Percentiles rank a stretch among this genome's conserved stretches.
Evolutionary conservation across 2,329 filamentous ascomycete genomes (phyloP).

Genomic region (Fusarium palustre): DNA sequence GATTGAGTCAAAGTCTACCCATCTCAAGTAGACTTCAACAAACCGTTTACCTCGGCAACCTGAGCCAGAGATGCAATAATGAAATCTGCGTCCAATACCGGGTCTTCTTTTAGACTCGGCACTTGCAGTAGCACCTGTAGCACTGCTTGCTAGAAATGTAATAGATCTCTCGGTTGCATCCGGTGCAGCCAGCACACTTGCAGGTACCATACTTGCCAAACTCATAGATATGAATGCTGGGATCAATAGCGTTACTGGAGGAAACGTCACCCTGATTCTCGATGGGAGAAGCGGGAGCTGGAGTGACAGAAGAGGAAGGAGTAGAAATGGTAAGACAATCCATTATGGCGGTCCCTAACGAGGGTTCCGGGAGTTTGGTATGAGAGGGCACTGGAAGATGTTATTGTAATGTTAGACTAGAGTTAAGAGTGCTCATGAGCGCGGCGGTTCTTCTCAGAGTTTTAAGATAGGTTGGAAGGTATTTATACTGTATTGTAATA

Average conservation of each 20-base stretch:
- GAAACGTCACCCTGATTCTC: not conserved
- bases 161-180: not conserved
- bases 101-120: not conserved
- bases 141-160: slow-evolving; percentile 12
- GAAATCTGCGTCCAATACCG: accelerated
- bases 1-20: not conserved
- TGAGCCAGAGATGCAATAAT: accelerated
- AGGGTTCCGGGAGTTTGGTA: not conserved
- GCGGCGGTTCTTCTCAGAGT: not conserved
- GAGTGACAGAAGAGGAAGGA: not conserved
- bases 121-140: slow-evolving; percentile 13
- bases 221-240: not conserved
- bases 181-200: not conserved
- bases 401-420: not conserved
- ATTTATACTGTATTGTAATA: not conserved
- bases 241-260: accelerated
- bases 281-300: accelerated
- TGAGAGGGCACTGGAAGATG: not conserved
- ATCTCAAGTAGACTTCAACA: no score
- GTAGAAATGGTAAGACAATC: not conserved
- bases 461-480: no score
- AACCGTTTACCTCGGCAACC: no score
- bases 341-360: not conserved
- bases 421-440: not conserved
- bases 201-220: not conserved